Conservation (phyloP, 805 yeast species). For the Teunomyces pallodes region DNA sequence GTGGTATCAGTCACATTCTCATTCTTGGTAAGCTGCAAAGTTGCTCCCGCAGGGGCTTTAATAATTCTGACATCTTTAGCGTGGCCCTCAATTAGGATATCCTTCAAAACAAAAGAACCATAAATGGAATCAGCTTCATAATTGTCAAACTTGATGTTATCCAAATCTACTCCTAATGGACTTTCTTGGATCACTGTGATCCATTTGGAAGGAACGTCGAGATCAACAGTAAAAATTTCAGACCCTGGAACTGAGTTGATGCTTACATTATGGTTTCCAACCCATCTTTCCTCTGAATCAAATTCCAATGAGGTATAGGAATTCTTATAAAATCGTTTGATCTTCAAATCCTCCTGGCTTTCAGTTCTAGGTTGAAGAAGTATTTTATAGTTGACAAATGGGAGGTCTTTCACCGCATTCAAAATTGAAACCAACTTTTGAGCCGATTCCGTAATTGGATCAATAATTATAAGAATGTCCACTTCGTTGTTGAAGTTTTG, state of each 20-base stretch:
- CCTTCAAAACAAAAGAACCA: slow-evolving; percentile 51
- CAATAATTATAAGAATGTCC: slow-evolving; percentile 59
- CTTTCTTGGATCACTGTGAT: slow-evolving; percentile 52
- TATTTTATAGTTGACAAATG: slow-evolving; percentile 53
- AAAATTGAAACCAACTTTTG: slow-evolving; percentile 58
- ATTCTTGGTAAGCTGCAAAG: slow-evolving; percentile 36
- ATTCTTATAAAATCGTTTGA: slow-evolving; percentile 60
- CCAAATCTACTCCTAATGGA: slow-evolving; percentile 48
- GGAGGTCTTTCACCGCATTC: slow-evolving; percentile 37
- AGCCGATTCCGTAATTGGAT: slow-evolving; percentile 69
- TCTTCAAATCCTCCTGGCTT: slow-evolving; percentile 37
- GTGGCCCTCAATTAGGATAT: slow-evolving; percentile 69
- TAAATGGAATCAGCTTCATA: slow-evolving; percentile 30
- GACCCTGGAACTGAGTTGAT: slow-evolving; percentile 50
- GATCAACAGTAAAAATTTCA: slow-evolving; percentile 50
- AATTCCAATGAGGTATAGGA: slow-evolving; percentile 37
- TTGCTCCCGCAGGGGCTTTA: slow-evolving; percentile 49
- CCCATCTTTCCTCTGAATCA: slow-evolving; percentile 18
- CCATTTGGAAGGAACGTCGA: slow-evolving; percentile 70
- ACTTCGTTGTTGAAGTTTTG: slow-evolving; percentile 31
- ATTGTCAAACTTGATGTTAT: slow-evolving; percentile 51
- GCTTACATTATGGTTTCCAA: slow-evolving; percentile 19
- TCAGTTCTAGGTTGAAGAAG: slow-evolving; percentile 55
- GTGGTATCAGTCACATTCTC: slow-evolving; percentile 49
- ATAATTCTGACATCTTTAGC: slow-evolving; percentile 45